phyloP scores from a whole-genome alignment of 2,329 filamentous ascomycete species.

The Boeremia exigua region DNA sequence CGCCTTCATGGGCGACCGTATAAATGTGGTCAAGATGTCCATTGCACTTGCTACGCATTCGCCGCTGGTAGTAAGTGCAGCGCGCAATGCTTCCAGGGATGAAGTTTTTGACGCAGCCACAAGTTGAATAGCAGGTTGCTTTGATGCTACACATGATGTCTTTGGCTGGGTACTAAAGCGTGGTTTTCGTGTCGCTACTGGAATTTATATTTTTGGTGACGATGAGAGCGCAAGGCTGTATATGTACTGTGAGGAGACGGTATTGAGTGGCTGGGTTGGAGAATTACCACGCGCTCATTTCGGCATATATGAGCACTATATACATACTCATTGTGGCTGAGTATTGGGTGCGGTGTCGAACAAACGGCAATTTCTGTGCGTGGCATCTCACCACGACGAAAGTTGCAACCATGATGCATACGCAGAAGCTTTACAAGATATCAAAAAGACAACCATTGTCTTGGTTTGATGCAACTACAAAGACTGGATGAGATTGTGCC shows the following conservation, averaged over 20 bases:
- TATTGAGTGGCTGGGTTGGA: not conserved
- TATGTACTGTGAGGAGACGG: not conserved
- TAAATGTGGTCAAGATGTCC: constrained; percentile 4
- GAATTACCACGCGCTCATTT: too few species aligned
- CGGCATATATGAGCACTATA: not conserved
- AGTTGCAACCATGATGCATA: not conserved
- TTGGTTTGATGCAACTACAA: too few species aligned
- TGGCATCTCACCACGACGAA: not conserved
- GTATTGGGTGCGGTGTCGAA: constrained; percentile 1
- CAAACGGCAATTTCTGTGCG: constrained; percentile 5
- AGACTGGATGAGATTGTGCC: too few species aligned
- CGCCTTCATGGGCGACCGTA: constrained; percentile 1
- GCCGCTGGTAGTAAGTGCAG: not conserved
- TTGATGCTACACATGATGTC: constrained; percentile 8
- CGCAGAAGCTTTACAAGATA: not conserved
- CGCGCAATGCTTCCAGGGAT: constrained; percentile 5
- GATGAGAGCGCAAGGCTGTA: too few species aligned
- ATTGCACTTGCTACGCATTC: not conserved
- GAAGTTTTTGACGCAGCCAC: constrained; percentile 8
- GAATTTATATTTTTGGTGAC: too few species aligned
- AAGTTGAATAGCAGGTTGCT: constrained; percentile 7
- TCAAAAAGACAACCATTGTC: too few species aligned
- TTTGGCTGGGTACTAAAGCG: too few species aligned
- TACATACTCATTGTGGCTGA: not conserved
- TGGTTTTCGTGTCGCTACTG: too few species aligned